phyloP scores from a whole-genome alignment of 176 grass and related monocot species.

The Carex littledalei region DNA sequence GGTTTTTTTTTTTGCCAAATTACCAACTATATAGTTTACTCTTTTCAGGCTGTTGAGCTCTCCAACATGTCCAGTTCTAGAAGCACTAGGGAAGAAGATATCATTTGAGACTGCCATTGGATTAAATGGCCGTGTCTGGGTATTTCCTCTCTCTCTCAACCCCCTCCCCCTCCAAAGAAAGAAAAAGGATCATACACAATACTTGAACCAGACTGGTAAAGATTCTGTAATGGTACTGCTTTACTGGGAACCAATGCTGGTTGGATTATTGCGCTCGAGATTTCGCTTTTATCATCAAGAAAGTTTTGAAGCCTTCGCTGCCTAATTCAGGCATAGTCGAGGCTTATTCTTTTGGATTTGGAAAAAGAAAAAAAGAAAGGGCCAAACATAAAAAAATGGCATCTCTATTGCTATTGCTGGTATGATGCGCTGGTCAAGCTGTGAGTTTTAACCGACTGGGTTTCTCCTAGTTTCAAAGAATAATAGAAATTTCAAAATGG shows the following conservation, averaged over 20 bases:
- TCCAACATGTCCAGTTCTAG: constrained; percentile 80
- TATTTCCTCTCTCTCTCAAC: constrained; percentile 28
- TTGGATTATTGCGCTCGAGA: not conserved
- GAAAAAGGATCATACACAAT: not conserved
- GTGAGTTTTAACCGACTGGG: not conserved
- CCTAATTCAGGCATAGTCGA: not conserved
- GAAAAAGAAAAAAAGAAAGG: not conserved
- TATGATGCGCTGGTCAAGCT: not conserved
- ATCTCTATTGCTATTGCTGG: not conserved
- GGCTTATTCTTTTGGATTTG: not conserved
- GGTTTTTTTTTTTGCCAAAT: not conserved
- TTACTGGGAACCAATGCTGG: not conserved
- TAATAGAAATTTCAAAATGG: not conserved
- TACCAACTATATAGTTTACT: constrained; percentile 18
- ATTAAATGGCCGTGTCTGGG: constrained; percentile 89
- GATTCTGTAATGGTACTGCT: not conserved
- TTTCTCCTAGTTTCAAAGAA: not conserved
- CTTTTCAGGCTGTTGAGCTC: constrained; percentile 67
- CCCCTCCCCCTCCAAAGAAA: not conserved
- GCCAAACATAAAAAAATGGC: not conserved
- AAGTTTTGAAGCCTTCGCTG: not conserved
- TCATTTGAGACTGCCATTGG: constrained; percentile 87
- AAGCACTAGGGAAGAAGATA: constrained; percentile 65
- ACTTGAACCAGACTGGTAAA: not conserved
- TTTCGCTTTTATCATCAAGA: not conserved